These are phyloP conservation scores for Taiwanofungus camphoratus DNA, from an alignment of 1,284 basidiomycete species.

Conservation along the genomic window DNA sequence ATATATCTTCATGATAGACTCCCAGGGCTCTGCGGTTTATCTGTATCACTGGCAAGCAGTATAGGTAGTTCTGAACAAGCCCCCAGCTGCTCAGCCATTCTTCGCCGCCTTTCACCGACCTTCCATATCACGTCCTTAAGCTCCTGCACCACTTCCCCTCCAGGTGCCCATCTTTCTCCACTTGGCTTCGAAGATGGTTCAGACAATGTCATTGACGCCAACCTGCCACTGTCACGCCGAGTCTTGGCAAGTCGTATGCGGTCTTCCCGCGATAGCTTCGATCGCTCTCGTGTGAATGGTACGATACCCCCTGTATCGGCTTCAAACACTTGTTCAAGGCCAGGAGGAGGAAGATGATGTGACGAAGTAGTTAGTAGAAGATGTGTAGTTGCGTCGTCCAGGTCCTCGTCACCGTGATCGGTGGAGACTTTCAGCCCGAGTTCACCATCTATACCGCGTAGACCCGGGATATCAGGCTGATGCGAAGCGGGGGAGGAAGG, in stretches of 20 bases:
- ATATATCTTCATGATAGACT: too few species aligned
- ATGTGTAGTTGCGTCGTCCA: conserved; percentile 56
- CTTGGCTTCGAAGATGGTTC: conserved; percentile 5
- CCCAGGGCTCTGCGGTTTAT: too few species aligned
- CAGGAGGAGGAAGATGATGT: conserved; percentile 50
- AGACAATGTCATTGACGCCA: conserved; percentile 8
- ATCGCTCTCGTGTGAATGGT: conserved; percentile 45
- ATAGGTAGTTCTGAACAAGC: too few species aligned
- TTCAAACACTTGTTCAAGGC: conserved; percentile 74
- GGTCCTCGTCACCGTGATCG: conserved; percentile 10
- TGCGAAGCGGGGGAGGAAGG: conserved; percentile 21
- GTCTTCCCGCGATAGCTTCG: conserved; percentile 65
- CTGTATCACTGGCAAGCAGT: too few species aligned
- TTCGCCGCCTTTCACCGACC: conserved; percentile 62
- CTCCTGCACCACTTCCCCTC: conserved; percentile 76
- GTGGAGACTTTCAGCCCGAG: conserved; percentile 3
- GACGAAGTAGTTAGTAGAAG: conserved; percentile 45
- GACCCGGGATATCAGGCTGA: conserved; percentile 2
- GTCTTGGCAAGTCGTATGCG: conserved; percentile 57
- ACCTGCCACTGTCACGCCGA: conserved; percentile 38
- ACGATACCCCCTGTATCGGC: conserved; percentile 43
- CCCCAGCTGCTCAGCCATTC: conserved; percentile 31
- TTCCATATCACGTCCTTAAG: conserved; percentile 81
- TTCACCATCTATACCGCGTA: conserved; percentile 6
- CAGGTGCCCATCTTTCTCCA: conserved; percentile 59